Evolutionary conservation across 1,139 yeast species (phyloP), one percentile per base, ranked within the genome.

Genomic region (Protomyces macrosporus): DNA sequence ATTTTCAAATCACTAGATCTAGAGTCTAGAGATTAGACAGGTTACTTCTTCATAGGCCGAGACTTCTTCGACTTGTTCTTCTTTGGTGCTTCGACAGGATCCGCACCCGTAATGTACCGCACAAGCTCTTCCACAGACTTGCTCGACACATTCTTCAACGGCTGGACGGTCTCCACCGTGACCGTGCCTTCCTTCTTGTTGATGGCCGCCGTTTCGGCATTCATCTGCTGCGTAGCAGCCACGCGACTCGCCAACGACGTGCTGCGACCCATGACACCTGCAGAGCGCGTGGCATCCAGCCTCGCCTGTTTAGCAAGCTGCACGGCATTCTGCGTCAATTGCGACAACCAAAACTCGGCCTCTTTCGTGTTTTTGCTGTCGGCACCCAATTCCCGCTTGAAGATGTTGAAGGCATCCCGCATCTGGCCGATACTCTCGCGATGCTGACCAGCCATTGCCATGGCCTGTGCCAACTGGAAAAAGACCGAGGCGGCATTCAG

Each of bases 391-490:
- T 81, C 76, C 66, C 78, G 78, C 68, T 78, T 78, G 77, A 86
- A 84, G 36, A 84, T 79, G 34, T 78, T 79, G 69, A 81, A 80
- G 53, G 90, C 81, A 58, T 72, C 75, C 39, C 79, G 75, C 72
- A 84, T 83, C 67, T 81, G 80, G 45, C 79, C 82, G 55, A 80
- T 73, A 0, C 95, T 84, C 32, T 80, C 84, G 63, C 79, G 78
- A 69, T 82, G 79, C 65, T 84, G 83, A 59, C 82, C 81, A 33
- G 76, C 72, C 63, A 82, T 77, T 55, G 88, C 80, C 62, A 84
- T 80, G 53, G 84, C 76, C 73, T 87, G 87, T 33, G 89, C 91
- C 65, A 82, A 80, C 72, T 89, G 87, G 77, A 82, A 86, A 70
- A 81, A 79, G 66, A 84, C 76, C 68, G 83, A 78, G 39, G 83